Evolutionary conservation across 2,329 filamentous ascomycete species (phyloP).

Genomic region (Xylariaceae sp.): DNA sequence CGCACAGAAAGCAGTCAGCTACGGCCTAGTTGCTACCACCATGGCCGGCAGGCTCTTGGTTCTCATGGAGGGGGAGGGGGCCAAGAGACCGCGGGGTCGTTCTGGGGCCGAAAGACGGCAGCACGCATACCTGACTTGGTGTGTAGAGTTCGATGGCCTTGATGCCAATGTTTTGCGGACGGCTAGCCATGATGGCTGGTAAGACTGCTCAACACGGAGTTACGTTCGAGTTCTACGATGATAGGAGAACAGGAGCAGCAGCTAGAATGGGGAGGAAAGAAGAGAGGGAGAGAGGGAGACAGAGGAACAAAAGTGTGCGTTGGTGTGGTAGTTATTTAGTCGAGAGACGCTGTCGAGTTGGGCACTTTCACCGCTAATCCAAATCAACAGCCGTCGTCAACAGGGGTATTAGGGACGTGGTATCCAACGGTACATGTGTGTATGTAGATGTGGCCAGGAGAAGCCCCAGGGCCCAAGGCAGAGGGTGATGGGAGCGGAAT

Average conservation of each 20-base stretch:
- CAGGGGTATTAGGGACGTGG: no score
- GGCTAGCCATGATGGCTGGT: conserved; percentile 57
- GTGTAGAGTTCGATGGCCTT: conserved; percentile 92
- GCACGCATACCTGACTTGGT: conserved; percentile 66
- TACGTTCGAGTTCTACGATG: conserved; percentile 5
- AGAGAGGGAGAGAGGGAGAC: conserved; percentile 11
- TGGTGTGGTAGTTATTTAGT: conserved; percentile 7
- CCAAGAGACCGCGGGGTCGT: neutral
- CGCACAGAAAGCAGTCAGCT: conserved; percentile 19
- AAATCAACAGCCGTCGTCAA: no score
- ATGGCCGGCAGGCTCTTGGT: no score
- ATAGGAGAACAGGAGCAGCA: conserved; percentile 3
- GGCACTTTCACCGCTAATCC: conserved; percentile 25
- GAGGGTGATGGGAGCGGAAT: neutral
- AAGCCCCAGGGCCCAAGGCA: no score
- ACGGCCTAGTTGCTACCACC: no score
- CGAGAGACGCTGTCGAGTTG: no score
- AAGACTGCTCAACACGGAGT: conserved; percentile 6
- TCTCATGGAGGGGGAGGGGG: neutral
- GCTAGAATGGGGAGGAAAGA: conserved; percentile 5
- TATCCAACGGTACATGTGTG: no score
- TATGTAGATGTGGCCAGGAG: no score
- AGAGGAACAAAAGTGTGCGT: conserved; percentile 14
- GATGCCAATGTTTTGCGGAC: conserved; percentile 84
- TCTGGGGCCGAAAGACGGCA: conserved; percentile 3